Conservation (phyloP, 352 stramenopile genomes). For the Ophiocytium majus region DNA sequence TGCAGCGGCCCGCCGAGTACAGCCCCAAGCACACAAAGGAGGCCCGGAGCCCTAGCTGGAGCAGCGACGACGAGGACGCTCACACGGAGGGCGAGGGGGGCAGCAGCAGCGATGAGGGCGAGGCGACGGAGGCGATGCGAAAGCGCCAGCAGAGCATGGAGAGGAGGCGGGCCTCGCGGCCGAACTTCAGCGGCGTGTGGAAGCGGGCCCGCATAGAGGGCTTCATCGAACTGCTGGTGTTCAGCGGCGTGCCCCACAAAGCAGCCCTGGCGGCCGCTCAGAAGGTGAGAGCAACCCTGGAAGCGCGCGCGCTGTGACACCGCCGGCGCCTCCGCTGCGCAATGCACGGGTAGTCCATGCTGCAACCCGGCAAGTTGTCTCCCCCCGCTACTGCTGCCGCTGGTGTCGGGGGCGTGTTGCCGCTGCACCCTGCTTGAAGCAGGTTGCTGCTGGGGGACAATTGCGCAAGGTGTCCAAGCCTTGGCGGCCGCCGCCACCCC, state of each 20-base stretch:
- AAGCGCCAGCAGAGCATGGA: neutral
- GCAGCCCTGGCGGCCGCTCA: slow-evolving; percentile 25
- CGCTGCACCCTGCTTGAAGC: too few species aligned
- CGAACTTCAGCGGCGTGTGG: slow-evolving; percentile 46
- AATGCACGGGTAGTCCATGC: too few species aligned
- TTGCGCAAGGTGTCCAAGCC: too few species aligned
- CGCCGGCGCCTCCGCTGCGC: too few species aligned
- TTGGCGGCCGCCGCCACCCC: too few species aligned
- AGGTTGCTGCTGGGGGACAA: too few species aligned
- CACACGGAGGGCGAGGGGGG: slow-evolving; percentile 1
- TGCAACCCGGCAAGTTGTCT: too few species aligned
- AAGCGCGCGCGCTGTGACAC: too few species aligned
- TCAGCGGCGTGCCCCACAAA: slow-evolving; percentile 37
- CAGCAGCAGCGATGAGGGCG: slow-evolving; percentile 9
- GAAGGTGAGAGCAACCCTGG: too few species aligned
- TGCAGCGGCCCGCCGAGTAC: slow-evolving; percentile 31
- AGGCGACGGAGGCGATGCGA: neutral
- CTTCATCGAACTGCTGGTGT: slow-evolving; percentile 39
- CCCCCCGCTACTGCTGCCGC: too few species aligned
- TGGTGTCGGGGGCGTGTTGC: too few species aligned
- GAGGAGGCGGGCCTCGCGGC: neutral
- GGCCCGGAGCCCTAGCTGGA: neutral
- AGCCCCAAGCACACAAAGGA: neutral
- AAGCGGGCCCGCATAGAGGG: slow-evolving; percentile 46
- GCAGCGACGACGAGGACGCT: neutral